These are phyloP conservation scores for Diplodia sapinea DNA, from an alignment of 2,329 filamentous ascomycete genomes.

Conservation along the genomic window DNA sequence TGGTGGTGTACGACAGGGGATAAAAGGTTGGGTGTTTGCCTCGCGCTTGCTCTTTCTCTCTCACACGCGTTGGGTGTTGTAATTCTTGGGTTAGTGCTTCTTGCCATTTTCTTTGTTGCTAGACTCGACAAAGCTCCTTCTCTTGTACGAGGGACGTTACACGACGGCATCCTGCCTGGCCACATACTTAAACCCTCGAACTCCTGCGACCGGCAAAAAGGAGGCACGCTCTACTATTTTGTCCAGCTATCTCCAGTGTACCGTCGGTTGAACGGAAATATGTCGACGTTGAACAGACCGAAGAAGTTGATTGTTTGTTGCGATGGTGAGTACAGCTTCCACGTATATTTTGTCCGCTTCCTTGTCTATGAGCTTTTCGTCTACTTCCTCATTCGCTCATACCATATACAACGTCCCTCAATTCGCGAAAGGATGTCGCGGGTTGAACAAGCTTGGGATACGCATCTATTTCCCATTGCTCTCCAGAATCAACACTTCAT, in stretches of 20 bases:
- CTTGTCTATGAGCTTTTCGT: neutral
- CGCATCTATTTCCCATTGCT: neutral
- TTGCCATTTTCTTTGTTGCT: neutral
- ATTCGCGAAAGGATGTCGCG: neutral
- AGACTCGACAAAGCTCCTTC: neutral
- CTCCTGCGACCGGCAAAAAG: neutral
- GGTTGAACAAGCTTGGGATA: neutral
- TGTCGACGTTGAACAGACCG: neutral
- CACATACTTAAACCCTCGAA: neutral
- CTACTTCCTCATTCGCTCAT: neutral
- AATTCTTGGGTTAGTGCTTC: neutral
- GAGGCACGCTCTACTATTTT: neutral
- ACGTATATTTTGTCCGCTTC: neutral
- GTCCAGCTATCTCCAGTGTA: no score
- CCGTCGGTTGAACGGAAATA: neutral
- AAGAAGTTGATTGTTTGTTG: slow-evolving; percentile 31
- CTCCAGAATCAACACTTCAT: neutral
- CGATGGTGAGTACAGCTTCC: slow-evolving; percentile 23
- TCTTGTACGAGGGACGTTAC: neutral
- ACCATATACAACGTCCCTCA: neutral
- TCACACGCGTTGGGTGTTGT: neutral
- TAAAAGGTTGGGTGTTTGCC: neutral
- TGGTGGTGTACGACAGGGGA: neutral
- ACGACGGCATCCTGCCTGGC: neutral
- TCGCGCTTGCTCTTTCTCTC: neutral